phyloP scores from a whole-genome alignment of 306 rosid species.

The Cicer chorassanicum region DNA sequence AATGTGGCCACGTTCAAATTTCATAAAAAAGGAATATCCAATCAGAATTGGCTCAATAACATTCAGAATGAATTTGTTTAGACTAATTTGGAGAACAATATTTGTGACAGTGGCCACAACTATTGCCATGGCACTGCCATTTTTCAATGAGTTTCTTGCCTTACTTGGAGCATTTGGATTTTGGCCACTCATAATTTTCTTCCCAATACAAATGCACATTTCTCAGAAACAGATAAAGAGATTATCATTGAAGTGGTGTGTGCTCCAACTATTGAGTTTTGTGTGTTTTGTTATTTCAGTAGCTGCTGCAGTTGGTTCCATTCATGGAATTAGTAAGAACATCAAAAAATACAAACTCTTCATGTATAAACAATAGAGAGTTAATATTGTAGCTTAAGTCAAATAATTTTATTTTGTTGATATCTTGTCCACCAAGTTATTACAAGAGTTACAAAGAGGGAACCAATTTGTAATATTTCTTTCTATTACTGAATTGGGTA shows the following conservation, averaged over 20 bases:
- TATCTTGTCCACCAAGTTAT: too few relatives aligned
- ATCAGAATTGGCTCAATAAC: slow-evolving; percentile 8
- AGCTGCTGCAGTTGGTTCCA: slow-evolving; percentile 51
- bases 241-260: slow-evolving; percentile 49
- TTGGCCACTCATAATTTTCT: slow-evolving; percentile 67
- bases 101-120: slow-evolving; percentile 47
- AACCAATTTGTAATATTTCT: too few relatives aligned
- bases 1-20: slow-evolving; percentile 58
- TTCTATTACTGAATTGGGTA: too few relatives aligned
- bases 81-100: slow-evolving; percentile 60
- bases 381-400: neutral
- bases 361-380: slow-evolving; percentile 44
- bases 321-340: slow-evolving; percentile 55
- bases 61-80: slow-evolving; percentile 50
- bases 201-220: slow-evolving; percentile 70
- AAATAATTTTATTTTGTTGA: neutral
- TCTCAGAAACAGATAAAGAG: slow-evolving; percentile 49
- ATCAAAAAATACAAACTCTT: slow-evolving; percentile 56
- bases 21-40: slow-evolving; percentile 48
- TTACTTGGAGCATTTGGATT: slow-evolving; percentile 70
- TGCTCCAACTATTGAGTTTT: slow-evolving; percentile 55
- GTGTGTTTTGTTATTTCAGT: slow-evolving; percentile 52
- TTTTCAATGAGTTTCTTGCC: slow-evolving; percentile 65
- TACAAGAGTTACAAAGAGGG: too few relatives aligned
- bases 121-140: slow-evolving; percentile 60